These are phyloP conservation scores for Talaromyces funiculosus DNA, from an alignment of 2,329 filamentous ascomycete genomes.

Conservation along the genomic window DNA sequence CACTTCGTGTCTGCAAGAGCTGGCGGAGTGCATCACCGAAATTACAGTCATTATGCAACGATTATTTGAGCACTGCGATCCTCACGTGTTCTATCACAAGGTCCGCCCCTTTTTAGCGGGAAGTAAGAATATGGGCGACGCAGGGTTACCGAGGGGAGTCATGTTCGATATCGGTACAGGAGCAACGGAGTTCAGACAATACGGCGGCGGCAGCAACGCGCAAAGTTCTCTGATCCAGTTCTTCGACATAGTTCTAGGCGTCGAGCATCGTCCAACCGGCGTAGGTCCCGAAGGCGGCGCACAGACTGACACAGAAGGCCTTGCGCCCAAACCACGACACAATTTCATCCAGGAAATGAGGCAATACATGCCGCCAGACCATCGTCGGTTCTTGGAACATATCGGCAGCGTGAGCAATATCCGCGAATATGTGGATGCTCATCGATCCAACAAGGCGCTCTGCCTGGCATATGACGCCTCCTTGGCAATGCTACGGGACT, in stretches of 20 bases:
- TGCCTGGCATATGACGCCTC: slow-evolving; percentile 85
- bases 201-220: slow-evolving; percentile 90
- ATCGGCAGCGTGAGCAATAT: slow-evolving; percentile 79
- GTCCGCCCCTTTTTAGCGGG: slow-evolving; percentile 95
- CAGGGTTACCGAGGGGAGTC: slow-evolving; percentile 80
- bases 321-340: slow-evolving; percentile 54
- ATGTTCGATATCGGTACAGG: slow-evolving; percentile 77
- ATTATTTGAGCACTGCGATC: slow-evolving; percentile 95
- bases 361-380: slow-evolving; percentile 89
- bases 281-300: slow-evolving; percentile 47
- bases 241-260: slow-evolving; percentile 85
- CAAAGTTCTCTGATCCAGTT: slow-evolving; percentile 97
- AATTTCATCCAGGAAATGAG: slow-evolving; percentile 98
- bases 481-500: slow-evolving; percentile 67
- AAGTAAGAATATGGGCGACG: slow-evolving; percentile 95
- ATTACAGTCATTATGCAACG: slow-evolving; percentile 70
- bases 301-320: slow-evolving; percentile 43
- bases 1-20: slow-evolving; percentile 67
- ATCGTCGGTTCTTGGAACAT: slow-evolving; percentile 81
- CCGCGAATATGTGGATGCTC: slow-evolving; percentile 68
- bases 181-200: slow-evolving; percentile 67
- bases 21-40: slow-evolving; percentile 85
- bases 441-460: slow-evolving; percentile 58
- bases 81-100: slow-evolving; percentile 88
- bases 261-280: slow-evolving; percentile 86